Conservation (phyloP, 2,329 filamentous ascomycete genomes). For the Penicillium sp. region DNA sequence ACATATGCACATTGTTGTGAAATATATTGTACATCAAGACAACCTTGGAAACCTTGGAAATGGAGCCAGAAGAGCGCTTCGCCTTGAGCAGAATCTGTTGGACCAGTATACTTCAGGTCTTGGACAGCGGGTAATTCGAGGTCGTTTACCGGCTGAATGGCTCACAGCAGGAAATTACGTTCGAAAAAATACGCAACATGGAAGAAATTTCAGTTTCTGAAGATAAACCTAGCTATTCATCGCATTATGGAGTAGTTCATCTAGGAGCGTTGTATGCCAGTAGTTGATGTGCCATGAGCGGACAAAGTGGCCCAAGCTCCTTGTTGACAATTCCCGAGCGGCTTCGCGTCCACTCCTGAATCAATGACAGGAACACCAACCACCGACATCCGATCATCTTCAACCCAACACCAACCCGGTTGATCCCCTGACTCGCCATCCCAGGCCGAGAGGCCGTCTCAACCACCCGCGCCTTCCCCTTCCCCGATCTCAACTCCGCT, state of each 20-base stretch:
- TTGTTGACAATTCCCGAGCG: conserved; percentile 36
- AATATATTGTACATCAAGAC: background rate
- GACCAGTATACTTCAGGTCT: background rate
- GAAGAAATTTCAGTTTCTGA: background rate
- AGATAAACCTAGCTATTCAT: too few species aligned
- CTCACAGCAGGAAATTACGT: too few species aligned
- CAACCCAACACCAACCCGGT: conserved; percentile 2
- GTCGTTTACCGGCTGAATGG: background rate
- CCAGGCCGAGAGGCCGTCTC: conserved; percentile 35
- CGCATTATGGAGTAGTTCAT: background rate
- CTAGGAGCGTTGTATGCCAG: background rate
- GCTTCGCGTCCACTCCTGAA: conserved; percentile 20
- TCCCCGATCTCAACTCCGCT: conserved; percentile 20
- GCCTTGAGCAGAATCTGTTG: background rate
- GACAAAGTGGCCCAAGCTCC: conserved; percentile 41
- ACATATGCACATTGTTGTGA: background rate
- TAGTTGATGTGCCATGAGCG: background rate
- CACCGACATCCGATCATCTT: conserved; percentile 10
- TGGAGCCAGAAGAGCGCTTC: background rate
- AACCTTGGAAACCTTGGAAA: too few species aligned
- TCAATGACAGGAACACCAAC: conserved; percentile 13
- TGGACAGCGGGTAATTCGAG: background rate
- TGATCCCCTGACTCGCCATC: conserved; percentile 17
- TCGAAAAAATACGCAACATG: too few species aligned
- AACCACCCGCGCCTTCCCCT: conserved; percentile 24